These are phyloP conservation scores for Aspergillus neotritici DNA, from an alignment of 2,329 filamentous ascomycete species.

Conservation along the genomic window DNA sequence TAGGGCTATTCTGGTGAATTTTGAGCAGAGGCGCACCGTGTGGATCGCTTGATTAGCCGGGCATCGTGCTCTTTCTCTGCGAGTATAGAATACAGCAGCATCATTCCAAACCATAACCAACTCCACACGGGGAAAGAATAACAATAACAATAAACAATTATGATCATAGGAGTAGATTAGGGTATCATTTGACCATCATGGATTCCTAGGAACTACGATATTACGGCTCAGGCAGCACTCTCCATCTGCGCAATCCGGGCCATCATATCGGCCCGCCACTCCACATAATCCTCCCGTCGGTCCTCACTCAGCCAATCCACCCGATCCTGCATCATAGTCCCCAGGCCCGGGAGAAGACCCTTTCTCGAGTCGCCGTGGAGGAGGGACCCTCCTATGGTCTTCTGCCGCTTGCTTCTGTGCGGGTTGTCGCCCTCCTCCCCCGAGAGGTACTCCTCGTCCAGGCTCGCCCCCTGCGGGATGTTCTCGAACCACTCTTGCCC, in stretches of 20 bases:
- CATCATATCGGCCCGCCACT: constrained; percentile 42
- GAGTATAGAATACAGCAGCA: too few relatives aligned
- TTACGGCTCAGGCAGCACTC: constrained; percentile 7
- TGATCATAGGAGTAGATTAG: too few relatives aligned
- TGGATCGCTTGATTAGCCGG: too few relatives aligned
- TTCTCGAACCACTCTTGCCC: constrained; percentile 64
- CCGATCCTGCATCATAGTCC: constrained; percentile 48
- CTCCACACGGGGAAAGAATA: too few relatives aligned
- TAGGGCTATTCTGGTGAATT: not conserved
- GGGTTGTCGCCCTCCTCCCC: constrained; percentile 29
- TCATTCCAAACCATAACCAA: too few relatives aligned
- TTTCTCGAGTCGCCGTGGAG: constrained; percentile 18
- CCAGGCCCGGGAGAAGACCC: constrained; percentile 42
- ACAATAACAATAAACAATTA: too few relatives aligned
- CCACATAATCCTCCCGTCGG: constrained; percentile 35
- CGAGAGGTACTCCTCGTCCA: constrained; percentile 30
- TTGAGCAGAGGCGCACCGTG: not conserved
- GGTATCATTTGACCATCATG: too few relatives aligned
- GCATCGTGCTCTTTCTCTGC: too few relatives aligned
- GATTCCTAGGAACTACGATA: constrained; percentile 2
- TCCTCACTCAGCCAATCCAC: constrained; percentile 45
- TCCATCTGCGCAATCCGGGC: constrained; percentile 32
- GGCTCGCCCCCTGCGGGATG: constrained; percentile 36
- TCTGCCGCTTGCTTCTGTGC: constrained; percentile 22
- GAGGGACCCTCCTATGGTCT: constrained; percentile 10